phyloP scores from a whole-genome alignment of 306 rosid species.

The Urtica urens region DNA sequence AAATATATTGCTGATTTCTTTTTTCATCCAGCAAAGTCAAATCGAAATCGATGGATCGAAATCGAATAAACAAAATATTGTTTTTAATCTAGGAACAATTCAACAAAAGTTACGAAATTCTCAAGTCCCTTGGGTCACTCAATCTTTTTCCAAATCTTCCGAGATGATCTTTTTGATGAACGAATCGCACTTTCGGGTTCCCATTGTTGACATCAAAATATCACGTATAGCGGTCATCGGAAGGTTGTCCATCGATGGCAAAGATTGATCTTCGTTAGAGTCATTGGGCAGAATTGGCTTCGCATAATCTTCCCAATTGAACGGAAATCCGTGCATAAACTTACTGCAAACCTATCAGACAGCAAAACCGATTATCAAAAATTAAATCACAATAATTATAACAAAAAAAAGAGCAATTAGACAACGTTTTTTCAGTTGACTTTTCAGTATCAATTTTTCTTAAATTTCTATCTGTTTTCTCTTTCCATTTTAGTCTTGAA shows the following conservation, averaged over 20 bases:
- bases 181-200: slow-evolving; percentile 16
- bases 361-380: too few relatives aligned
- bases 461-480: too few relatives aligned
- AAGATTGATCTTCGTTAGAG: slow-evolving; percentile 10
- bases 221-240: slow-evolving; percentile 17
- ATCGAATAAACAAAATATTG: too few relatives aligned
- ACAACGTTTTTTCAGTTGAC: not conserved
- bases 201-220: slow-evolving; percentile 20
- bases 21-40: too few relatives aligned
- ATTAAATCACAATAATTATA: not conserved
- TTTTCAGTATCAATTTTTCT: too few relatives aligned
- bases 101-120: too few relatives aligned
- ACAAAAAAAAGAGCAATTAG: not conserved
- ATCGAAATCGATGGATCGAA: too few relatives aligned
- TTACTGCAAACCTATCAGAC: slow-evolving; percentile 37
- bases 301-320: slow-evolving; percentile 49
- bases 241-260: slow-evolving; percentile 15
- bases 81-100: too few relatives aligned
- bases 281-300: slow-evolving; percentile 9
- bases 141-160: slow-evolving; percentile 9
- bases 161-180: slow-evolving; percentile 8
- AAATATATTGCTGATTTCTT: too few relatives aligned
- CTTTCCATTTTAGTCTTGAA: too few relatives aligned
- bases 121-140: slow-evolving; percentile 1
- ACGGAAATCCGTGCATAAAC: slow-evolving; percentile 63